Evolutionary conservation across 176 grass and related monocot genomes (phyloP), one percentile per base, ranked within the genome.

Genomic region (Pontederia paniculata): DNA sequence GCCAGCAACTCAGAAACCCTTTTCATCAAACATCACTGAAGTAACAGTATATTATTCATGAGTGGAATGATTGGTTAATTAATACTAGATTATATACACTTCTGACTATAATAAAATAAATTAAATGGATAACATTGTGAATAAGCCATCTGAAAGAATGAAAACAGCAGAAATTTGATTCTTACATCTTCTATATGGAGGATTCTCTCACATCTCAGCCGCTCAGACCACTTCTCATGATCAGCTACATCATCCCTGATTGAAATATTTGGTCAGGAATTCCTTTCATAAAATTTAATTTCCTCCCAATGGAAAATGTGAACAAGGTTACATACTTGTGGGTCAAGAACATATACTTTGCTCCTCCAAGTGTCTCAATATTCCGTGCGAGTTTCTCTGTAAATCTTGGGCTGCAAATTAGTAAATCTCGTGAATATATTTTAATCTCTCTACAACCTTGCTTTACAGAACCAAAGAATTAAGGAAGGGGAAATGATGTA

Each of bases 161-260:
- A 46, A 56, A 45, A 70, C 22, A 15, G 11, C 17, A 62, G 9
- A n/a, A 10, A 47, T 47, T 45, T 43, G 12, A 12, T 50, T 58
- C 78, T 83, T 86, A 96, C 90, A 66, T 96, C 82, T 54, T 70
- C 76, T 49, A 73, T 74, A 65, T 96, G 84, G 42, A 86, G 78
- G 18, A 96, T 86, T 69, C 90, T 89, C 23, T 83, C 67, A 51
- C 79, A 96, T 60, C 82, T 83, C 61, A 86, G 65, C 67, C 50
- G 16, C 52, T 70, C 52, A 42, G 70, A 70, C 90, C 85, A 96
- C 67, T 86, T 96, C 71, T 81, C 78, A 70, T 96, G 90, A 65
- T 89, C 79, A 0, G 70, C 90, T 50, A 89, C 66, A 71, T 96
- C 90, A 78, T 96, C 90, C 45, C 90, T 96, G 67, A 19, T 46